Conservation (phyloP, 371 early-diverging fungal species). For the Funneliformis caledonium region DNA sequence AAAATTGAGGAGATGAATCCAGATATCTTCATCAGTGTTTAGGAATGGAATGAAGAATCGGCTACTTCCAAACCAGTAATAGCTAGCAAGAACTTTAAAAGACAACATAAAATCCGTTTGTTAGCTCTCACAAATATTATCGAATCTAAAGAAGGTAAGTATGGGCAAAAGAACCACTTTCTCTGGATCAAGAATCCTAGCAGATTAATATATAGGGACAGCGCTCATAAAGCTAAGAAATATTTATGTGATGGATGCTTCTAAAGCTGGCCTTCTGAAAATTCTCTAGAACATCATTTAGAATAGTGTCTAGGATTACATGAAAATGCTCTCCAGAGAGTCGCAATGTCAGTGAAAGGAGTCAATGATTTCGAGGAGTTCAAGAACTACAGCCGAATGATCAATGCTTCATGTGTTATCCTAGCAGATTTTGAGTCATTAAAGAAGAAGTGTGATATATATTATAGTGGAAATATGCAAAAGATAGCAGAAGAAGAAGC, state of each 20-base stretch:
- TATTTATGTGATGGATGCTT: constrained; percentile 23
- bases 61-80: constrained; percentile 20
- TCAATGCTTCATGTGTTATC: constrained; percentile 2
- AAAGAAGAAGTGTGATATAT: background rate
- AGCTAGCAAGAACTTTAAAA: background rate
- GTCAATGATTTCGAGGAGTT: constrained; percentile 20
- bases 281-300: background rate
- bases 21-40: constrained; percentile 27
- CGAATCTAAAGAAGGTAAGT: background rate
- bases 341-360: background rate
- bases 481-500: background rate
- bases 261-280: background rate
- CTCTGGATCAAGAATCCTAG: no score
- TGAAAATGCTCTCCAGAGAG: background rate
- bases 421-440: constrained; percentile 1
- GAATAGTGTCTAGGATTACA: constrained; percentile 1
- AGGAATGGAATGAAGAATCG: constrained; percentile 9
- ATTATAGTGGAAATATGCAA: background rate
- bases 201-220: background rate
- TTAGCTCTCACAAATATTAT: constrained; percentile 17
- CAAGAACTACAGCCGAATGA: constrained; percentile 4
- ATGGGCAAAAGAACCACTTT: no score
- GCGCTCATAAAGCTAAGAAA: background rate
- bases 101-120: constrained; percentile 10
- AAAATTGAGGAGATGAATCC: background rate